Evolutionary conservation across 331 rosid genomes (phyloP), one percentile per base, ranked within the genome.

Genomic region (Rosa hybrid): DNA sequence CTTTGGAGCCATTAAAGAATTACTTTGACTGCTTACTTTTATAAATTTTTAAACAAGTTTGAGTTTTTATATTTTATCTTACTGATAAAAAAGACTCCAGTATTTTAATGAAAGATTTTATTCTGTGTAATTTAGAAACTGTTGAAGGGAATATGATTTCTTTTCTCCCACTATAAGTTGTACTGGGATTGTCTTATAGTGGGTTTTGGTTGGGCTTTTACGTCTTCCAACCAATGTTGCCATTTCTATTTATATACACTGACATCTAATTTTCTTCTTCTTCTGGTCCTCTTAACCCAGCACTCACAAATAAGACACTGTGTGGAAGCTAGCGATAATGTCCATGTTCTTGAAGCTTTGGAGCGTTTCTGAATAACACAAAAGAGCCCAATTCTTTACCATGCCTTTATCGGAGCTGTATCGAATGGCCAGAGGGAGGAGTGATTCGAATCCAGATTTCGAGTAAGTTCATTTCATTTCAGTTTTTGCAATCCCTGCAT

Each of bases 391-490:
- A 21, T 67, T 79, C 79, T 78, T 72, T 63, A 71, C 65, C 81
- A 92, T 94, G 97, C 88, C 97, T 82, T 81, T 94, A 56, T 90
- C 89, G 49, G 98, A 94, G 83, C 87, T 90, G 17, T 84, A 89
- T 85, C 70, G 89, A 51, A 79, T 88, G 89, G 82, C 87, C 44
- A 84, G 82, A 79, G 86, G 84, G 38, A 91, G 87, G 81, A 77
- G 86, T 71, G 91, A 88, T 84, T 80, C 91, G 9, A 77, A 60
- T 83, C 82, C 75, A 75, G 94, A 92, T 75, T 73, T 86, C 12
- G 59, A 50, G 98, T 94, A 88, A 86, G 96, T 84, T 77, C 84
- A 68, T 45, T 72, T 51, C 18, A 77, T 20, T 41, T 34, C 41
- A 64, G 45, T 13, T 53, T 73, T 68, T 68, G 6, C 21, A n/a